Base-by-base conservation (phyloP, 2,329 filamentous ascomycete genomes). In the Periconia sp. region DNA sequence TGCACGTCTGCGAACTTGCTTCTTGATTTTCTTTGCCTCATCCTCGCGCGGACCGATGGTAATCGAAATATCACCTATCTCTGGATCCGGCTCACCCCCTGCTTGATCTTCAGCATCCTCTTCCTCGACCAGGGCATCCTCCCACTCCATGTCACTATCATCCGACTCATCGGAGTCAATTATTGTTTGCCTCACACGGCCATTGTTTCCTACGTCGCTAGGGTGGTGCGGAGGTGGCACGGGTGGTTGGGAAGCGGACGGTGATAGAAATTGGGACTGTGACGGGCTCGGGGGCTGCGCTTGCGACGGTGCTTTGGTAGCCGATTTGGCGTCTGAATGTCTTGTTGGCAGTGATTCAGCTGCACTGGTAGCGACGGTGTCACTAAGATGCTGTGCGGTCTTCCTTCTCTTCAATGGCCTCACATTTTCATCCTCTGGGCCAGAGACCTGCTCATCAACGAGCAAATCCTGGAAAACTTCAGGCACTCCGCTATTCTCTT, bases 81-180 rank as follows among this genome's bases (percentile, higher is more conserved):
- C 63, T 17, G 73, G 66, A 13, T 64, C 63, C n/a, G n/a, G 10
- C 29, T 48, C 38, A 38, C 59, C 46, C 8, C 38, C 45, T 1
- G 52, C 46, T 7, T 55, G 43, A 2, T 69, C 61, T 47, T 55
- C 34, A 4, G 39, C 49, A 12, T 61, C 50, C 4, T 68, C 63
- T 45, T 45, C 55, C 47, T 59, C 48, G 28, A 52, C 55, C 31
- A 71, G 48, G 15, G 61, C 68, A 32, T 84, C 82, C 65, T 87
- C 83, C 77, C 84, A 87, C 33, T 84, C 82, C 46, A 81, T 69
- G 38, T 85, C 82, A 38, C 76, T 78, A 21, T 78, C 78, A 13
- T 56, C 81, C n/a, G 80, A 80, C 46, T 82, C 81, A 11, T 78
- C 78, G 22, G 79, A 67, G 42, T 70, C 67, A 18, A 57, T 53